Evolutionary conservation across 768 basidiomycete genomes (phyloP).

Genomic region (Hygrocybe punicea): DNA sequence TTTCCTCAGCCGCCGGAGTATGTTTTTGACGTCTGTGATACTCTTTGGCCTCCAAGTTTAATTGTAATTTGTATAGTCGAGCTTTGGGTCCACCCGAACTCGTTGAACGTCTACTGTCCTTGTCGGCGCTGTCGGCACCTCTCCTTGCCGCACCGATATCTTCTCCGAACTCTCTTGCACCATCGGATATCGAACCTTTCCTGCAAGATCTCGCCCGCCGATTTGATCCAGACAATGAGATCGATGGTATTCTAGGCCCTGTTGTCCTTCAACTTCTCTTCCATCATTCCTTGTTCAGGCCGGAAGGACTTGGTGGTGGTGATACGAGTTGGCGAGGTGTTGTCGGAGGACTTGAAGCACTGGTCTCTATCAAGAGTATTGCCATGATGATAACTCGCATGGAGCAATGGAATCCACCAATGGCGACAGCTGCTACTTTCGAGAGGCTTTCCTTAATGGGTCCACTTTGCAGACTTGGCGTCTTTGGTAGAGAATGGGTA

Average conservation of each 20-base stretch:
- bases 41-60: not conserved
- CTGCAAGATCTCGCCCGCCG: slow-evolving; percentile 78
- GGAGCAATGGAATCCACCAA: slow-evolving; percentile 66
- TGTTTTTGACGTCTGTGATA: not conserved
- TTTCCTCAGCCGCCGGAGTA: slow-evolving; percentile 86
- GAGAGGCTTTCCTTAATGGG: slow-evolving; percentile 74
- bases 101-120: slow-evolving; percentile 71
- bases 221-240: slow-evolving; percentile 75
- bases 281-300: slow-evolving; percentile 59
- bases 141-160: slow-evolving; percentile 49
- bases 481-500: slow-evolving; percentile 90
- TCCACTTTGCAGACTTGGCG: slow-evolving; percentile 75
- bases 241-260: slow-evolving; percentile 75
- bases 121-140: slow-evolving; percentile 66
- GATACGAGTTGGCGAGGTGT: slow-evolving; percentile 86
- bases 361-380: slow-evolving; percentile 79
- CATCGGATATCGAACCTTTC: slow-evolving; percentile 73
- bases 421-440: slow-evolving; percentile 57
- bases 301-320: slow-evolving; percentile 67
- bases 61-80: slow-evolving; percentile 43
- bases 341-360: slow-evolving; percentile 71
- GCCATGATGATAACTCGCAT: slow-evolving; percentile 76
- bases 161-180: slow-evolving; percentile 49
- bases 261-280: slow-evolving; percentile 61
- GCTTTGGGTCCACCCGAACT: slow-evolving; percentile 76